Evolutionary conservation across 148 eudicot species (phyloP).

Genomic region (Amaranthus palmeri): DNA sequence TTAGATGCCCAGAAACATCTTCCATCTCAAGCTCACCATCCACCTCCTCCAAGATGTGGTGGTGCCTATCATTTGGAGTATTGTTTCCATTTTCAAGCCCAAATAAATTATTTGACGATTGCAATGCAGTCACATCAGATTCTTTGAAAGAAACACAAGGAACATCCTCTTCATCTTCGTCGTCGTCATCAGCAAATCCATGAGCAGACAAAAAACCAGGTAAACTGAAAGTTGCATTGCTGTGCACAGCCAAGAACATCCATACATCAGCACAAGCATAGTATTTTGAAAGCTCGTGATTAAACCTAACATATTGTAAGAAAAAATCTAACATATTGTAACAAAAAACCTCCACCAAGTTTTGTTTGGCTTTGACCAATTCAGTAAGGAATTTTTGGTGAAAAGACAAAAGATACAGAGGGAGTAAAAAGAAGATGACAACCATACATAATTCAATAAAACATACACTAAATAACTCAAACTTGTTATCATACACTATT

Average conservation of each 20-base stretch:
- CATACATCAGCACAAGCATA: slow-evolving; percentile 4
- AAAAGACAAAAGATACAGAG: no score
- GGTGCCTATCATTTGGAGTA: slow-evolving; percentile 71
- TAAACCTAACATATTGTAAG: not conserved
- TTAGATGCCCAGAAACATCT: slow-evolving; percentile 64
- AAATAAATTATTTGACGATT: slow-evolving; percentile 27
- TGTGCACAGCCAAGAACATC: slow-evolving; percentile 36
- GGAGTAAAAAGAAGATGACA: no score
- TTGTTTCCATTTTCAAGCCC: slow-evolving; percentile 31
- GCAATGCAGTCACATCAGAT: slow-evolving; percentile 37
- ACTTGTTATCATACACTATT: no score
- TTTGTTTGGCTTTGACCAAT: no score
- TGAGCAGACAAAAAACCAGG: slow-evolving; percentile 66
- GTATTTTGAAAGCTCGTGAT: not conserved
- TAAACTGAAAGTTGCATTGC: slow-evolving; percentile 84
- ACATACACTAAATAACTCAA: no score
- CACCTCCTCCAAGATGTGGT: slow-evolving; percentile 81
- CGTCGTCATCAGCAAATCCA: slow-evolving; percentile 73
- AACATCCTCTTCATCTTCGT: slow-evolving; percentile 54
- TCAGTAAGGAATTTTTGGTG: no score
- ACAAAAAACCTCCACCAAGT: no score
- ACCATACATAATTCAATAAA: no score
- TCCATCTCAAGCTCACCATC: slow-evolving; percentile 99
- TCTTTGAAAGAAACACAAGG: slow-evolving; percentile 31
- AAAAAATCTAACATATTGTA: no score